phyloP scores from a whole-genome alignment of 2,329 filamentous ascomycete genomes.

The Sporothrix phasma region DNA sequence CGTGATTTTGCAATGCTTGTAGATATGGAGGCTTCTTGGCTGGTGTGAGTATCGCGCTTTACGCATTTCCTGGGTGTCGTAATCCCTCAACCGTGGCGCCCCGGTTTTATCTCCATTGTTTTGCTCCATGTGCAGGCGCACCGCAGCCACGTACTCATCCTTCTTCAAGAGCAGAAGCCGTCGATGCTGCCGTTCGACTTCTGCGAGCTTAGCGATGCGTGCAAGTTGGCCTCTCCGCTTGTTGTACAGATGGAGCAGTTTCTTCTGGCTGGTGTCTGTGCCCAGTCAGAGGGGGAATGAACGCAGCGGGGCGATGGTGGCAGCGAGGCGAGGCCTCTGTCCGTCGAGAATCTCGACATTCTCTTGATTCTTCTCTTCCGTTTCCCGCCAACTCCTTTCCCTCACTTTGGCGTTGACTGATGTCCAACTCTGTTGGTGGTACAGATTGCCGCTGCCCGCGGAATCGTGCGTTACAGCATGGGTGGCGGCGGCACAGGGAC shows the following conservation, averaged over 20 bases:
- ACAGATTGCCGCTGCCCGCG: not conserved
- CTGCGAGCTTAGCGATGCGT: not conserved
- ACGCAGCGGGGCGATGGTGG: not conserved
- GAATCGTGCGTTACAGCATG: not conserved
- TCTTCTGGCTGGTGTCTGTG: not conserved
- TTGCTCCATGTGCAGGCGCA: not conserved
- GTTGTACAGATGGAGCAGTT: not conserved
- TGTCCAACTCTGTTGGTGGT: not conserved
- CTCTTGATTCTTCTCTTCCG: not conserved
- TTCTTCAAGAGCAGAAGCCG: not conserved
- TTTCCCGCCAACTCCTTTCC: not conserved
- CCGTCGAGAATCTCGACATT: not conserved
- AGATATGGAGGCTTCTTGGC: not conserved
- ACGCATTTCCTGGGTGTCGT: not conserved
- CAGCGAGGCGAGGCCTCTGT: not conserved
- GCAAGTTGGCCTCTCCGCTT: not conserved
- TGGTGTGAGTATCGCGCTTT: not conserved
- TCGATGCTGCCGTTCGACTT: not conserved
- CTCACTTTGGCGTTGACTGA: not conserved
- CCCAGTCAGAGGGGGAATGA: not conserved
- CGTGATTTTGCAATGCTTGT: not conserved
- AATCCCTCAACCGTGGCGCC: not conserved
- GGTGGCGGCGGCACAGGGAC: not conserved
- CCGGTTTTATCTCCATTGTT: not conserved
- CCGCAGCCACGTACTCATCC: not conserved